Evolutionary conservation across 176 grass and related monocot genomes (phyloP), one percentile per base, ranked within the genome.

Genomic region (Carex cristatella): DNA sequence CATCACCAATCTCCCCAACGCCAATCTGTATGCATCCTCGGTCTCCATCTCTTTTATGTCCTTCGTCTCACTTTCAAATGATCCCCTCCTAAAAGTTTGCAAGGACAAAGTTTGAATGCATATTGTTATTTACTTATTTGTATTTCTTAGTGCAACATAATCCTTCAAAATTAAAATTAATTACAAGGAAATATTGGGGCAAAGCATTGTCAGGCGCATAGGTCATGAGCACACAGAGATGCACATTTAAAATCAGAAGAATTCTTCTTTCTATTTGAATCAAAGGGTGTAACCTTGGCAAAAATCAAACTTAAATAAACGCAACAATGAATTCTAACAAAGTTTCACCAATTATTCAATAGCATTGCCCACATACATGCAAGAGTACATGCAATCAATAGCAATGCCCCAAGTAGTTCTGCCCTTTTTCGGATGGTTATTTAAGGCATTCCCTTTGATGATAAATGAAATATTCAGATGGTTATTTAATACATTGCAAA

Each of bases 21-120:
- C 93, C 89, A 94, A 81, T 38, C 81, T 88, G 81, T 95, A 99
- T 4, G 96, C 96, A 27, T 92, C 91, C 81, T 94, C 91, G 1
- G 90, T 94, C 79, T 92, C 90, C 91, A 92, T 95, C 81, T 92
- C 93, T 61, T 69, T 61, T 48, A 99, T 89, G 32, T 94, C 84
- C 83, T 87, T 93, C 33, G 11, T 95, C 60, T 94, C 85, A 58
- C 89, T 85, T 87, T 90, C 87, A 15, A 94, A 95, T 15, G 91
- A 84, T 71, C 89, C 87, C 85, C 80, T 87, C 86, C 91, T 98
- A 84, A 37, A 81, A 79, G 32, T 35, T 78, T 57, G 2, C 5
- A 16, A 57, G 28, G 27, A 11, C 74, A 78, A 74, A 69, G 68
- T 19, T 71, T 71, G 7, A 71, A n/a, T 9, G 33, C 13, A 51